A percentile compares a stretch with the other conserved stretches of the same genome.
Conservation (phyloP, 352 stramenopile genomes). For the Saprolegnia diclina region DNA sequence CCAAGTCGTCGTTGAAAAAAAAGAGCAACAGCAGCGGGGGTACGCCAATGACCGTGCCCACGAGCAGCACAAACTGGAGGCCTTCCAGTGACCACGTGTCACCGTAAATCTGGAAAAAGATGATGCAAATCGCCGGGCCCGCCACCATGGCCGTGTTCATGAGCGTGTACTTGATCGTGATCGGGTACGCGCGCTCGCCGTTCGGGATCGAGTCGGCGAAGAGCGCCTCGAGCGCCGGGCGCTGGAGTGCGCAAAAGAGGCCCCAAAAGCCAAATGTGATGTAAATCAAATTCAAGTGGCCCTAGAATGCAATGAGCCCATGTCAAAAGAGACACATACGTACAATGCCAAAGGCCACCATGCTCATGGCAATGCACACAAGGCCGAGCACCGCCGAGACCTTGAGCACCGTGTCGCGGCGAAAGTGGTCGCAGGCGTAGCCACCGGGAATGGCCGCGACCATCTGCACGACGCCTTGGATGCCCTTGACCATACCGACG, state of each 20-base stretch:
- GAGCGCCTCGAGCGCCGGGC: constrained; percentile 67
- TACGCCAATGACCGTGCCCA: constrained; percentile 53
- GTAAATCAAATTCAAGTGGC: constrained; percentile 47
- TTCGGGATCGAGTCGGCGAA: constrained; percentile 78
- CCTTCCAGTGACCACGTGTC: constrained; percentile 66
- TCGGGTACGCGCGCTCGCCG: constrained; percentile 60
- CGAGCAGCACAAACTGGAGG: constrained; percentile 58
- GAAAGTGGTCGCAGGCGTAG: constrained; percentile 61
- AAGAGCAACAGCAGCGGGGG: constrained; percentile 61
- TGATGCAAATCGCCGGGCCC: constrained; percentile 51
- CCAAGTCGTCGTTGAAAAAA: constrained; percentile 71
- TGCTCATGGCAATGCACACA: constrained; percentile 42
- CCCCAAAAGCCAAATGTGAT: constrained; percentile 70
- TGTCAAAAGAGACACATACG: not conserved
- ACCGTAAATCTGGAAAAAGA: constrained; percentile 65
- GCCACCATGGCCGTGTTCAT: constrained; percentile 45
- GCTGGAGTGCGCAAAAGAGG: constrained; percentile 65
- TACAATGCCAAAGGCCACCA: constrained; percentile 41
- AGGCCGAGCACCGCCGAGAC: constrained; percentile 53
- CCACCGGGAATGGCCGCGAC: constrained; percentile 60
- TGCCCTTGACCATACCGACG: constrained; percentile 75
- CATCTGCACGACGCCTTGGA: constrained; percentile 74
- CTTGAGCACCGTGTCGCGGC: constrained; percentile 60
- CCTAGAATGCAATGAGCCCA: constrained; percentile 2
- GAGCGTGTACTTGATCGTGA: constrained; percentile 69